Percentiles rank a stretch among this genome's conserved stretches.
phyloP scores from a whole-genome alignment of 2,329 filamentous ascomycete species.

The Colletotrichum sp. region DNA sequence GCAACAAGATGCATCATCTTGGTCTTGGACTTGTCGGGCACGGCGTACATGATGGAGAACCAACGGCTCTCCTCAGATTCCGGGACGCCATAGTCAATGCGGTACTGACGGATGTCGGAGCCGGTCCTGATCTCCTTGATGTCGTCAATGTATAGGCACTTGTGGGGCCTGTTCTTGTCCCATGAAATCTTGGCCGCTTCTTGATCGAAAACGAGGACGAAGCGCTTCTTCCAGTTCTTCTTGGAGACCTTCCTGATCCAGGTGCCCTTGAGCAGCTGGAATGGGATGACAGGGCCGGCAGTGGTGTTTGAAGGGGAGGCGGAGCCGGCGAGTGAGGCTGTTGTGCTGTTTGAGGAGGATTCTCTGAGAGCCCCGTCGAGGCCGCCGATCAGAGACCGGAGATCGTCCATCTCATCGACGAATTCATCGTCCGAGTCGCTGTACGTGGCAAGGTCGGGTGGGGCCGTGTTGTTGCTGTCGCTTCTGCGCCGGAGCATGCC shows the following conservation, averaged over 20 bases:
- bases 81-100: conserved; percentile 78
- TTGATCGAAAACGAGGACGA: conserved; percentile 76
- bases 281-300: conserved; percentile 77
- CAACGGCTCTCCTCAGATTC: conserved; percentile 73
- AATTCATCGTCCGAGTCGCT: conserved; percentile 65
- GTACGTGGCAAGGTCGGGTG: conserved; percentile 50
- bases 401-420: conserved; percentile 56
- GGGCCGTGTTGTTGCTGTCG: conserved; percentile 81
- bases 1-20: conserved; percentile 91
- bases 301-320: conserved; percentile 42
- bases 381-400: conserved; percentile 38
- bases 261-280: conserved; percentile 79
- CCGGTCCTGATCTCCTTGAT: conserved; percentile 89
- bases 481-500: conserved; percentile 87
- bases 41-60: conserved; percentile 89
- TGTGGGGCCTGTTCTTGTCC: conserved; percentile 79
- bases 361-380: conserved; percentile 51
- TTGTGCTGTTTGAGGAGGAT: conserved; percentile 53
- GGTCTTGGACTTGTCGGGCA: conserved; percentile 78
- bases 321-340: conserved; percentile 50
- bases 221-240: conserved; percentile 75
- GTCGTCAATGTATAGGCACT: conserved; percentile 92
- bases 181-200: conserved; percentile 87
- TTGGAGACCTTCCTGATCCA: conserved; percentile 83
- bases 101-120: conserved; percentile 85